Evolutionary conservation across 2,329 filamentous ascomycete genomes (phyloP).

Genomic region (Allantophomopsis lycopodina): DNA sequence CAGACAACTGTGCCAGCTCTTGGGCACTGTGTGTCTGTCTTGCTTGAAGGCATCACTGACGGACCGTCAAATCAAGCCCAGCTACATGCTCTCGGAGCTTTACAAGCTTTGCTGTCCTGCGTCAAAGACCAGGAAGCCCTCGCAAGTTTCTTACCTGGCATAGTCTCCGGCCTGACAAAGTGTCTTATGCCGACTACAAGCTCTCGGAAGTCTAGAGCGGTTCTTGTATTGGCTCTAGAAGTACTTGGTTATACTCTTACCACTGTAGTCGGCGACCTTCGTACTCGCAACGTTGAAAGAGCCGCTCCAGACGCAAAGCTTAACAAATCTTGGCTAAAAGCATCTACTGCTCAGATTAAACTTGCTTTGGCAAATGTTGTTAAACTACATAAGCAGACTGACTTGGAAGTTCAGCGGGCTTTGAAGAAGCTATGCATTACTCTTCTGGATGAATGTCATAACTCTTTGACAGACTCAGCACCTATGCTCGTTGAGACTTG

Average conservation of each 20-base stretch:
- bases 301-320: conserved; percentile 15
- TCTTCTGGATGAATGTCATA: conserved; percentile 66
- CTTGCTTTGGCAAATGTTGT: conserved; percentile 67
- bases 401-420: conserved; percentile 51
- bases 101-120: conserved; percentile 46
- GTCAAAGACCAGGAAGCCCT: conserved; percentile 63
- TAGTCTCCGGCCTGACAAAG: conserved; percentile 69
- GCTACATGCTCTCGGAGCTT: conserved; percentile 49
- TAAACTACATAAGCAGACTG: conserved; percentile 59
- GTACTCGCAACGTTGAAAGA: conserved; percentile 29
- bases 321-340: conserved; percentile 58
- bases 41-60: conserved; percentile 60
- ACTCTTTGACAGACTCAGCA: conserved; percentile 54
- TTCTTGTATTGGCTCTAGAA: conserved; percentile 49
- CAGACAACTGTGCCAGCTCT: conserved; percentile 59
- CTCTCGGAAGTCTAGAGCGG: conserved; percentile 41
- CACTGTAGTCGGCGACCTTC: conserved; percentile 43
- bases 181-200: conserved; percentile 52
- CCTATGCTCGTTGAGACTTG: conserved; percentile 70
- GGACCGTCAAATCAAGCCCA: conserved; percentile 56
- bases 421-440: conserved; percentile 60
- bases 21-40: conserved; percentile 68
- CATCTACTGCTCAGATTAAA: conserved; percentile 70
- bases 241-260: conserved; percentile 40
- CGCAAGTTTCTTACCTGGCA: conserved; percentile 77